Evolutionary conservation across 495 filamentous ascomycete genomes (phyloP), one percentile per base, ranked within the genome.

Genomic region (Chaetomium tenue): DNA sequence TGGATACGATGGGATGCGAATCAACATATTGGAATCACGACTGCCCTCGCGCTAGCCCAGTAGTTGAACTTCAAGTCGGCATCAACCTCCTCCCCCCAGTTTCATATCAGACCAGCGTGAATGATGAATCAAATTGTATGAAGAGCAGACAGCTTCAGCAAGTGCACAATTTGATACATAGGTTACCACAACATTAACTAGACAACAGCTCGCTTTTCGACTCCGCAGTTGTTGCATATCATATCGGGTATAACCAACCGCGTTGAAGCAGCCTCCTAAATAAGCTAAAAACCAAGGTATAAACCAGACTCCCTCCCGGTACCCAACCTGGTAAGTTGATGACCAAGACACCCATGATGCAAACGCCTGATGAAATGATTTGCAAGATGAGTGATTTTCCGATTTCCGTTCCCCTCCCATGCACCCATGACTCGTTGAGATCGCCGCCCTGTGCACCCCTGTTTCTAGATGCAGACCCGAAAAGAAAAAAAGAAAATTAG

Each of bases 291-390:
- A 50, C 18, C 55, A 62, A 60, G 63, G 39, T 60, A 65, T 60
- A 64, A 67, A 42, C 67, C 68, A 69, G 68, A 74, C 61, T 69
- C 67, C 71, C 48, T 46, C 52, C 42, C 28, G 42, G 67, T 66
- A 63, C 71, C 66, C 63, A 66, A 70, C 61, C 23, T 71, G 71
- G 66, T 63, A 66, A 74, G 73, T 74, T 72, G 68, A 76, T 66
- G 70, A 74, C 73, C 70, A 75, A 63, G 58, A 56, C 65, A 69
- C 61, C 71, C 57, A 68, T 44, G 63, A 74, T 75, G 71, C 71
- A 73, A 72, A 72, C 70, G 70, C 73, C 72, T 71, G 71, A 72
- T 75, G 65, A 72, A 71, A 74, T 66, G 67, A 69, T 73, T 66
- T 75, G 69, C 69, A 69, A 66, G 40, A 70, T 72, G 63, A 66